Percentiles rank a stretch among this genome's conserved stretches.
These are phyloP conservation scores for Kwoniella sp. DNA, from an alignment of 768 basidiomycete species.

Conservation along the genomic window DNA sequence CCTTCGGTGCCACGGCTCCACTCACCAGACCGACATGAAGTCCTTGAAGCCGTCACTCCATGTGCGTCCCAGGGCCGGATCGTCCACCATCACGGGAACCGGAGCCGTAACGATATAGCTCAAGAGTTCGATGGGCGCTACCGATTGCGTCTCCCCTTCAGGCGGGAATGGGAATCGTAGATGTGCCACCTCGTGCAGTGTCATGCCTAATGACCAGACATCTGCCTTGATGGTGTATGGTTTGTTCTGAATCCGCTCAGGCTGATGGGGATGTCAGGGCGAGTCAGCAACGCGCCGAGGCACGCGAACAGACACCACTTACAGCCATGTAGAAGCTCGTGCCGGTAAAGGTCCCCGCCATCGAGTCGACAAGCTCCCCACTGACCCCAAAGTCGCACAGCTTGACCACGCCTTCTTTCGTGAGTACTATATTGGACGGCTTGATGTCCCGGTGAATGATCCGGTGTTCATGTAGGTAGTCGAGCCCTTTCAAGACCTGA, in stretches of 20 bases:
- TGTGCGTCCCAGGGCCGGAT: slow-evolving; percentile 33
- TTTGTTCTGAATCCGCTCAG: slow-evolving; percentile 50
- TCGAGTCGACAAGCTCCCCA: slow-evolving; percentile 49
- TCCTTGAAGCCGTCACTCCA: slow-evolving; percentile 88
- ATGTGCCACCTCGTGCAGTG: slow-evolving; percentile 50
- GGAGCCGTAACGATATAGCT: slow-evolving; percentile 68
- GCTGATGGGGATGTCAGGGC: slow-evolving; percentile 42
- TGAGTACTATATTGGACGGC: slow-evolving; percentile 51
- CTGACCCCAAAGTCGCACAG: slow-evolving; percentile 52
- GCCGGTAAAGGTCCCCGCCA: slow-evolving; percentile 51
- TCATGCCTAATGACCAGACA: slow-evolving; percentile 51
- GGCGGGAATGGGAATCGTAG: slow-evolving; percentile 52
- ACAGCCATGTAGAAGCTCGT: slow-evolving; percentile 53
- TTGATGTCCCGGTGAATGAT: slow-evolving; percentile 52
- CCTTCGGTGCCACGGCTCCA: slow-evolving; percentile 14
- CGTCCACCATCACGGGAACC: slow-evolving; percentile 45
- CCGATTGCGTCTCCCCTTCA: slow-evolving; percentile 60
- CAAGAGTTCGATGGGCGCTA: slow-evolving; percentile 85
- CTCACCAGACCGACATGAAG: slow-evolving; percentile 80
- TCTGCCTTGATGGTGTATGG: slow-evolving; percentile 51
- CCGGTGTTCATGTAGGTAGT: slow-evolving; percentile 49
- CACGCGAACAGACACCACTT: slow-evolving; percentile 15
- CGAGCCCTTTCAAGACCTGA: slow-evolving; percentile 45
- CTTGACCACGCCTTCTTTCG: slow-evolving; percentile 47
- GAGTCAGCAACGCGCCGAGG: not conserved